phyloP scores from a whole-genome alignment of 768 basidiomycete species.

The Pholiota molesta region DNA sequence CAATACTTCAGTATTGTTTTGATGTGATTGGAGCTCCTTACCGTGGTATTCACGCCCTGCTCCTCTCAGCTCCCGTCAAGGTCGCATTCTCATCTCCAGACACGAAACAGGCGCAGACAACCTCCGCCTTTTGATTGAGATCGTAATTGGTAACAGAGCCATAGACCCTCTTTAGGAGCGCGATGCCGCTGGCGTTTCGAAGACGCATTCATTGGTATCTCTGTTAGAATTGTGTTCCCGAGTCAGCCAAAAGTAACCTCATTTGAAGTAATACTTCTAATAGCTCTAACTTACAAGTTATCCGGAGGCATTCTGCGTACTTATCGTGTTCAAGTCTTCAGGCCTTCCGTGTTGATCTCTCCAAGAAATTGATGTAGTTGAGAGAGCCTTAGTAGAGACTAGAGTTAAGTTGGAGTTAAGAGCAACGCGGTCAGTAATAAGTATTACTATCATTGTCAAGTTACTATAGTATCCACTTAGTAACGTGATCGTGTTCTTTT shows the following conservation, averaged over 20 bases:
- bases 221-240: neutral
- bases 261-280: neutral
- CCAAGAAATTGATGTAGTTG: too few species aligned
- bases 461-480: too few species aligned
- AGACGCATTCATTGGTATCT: conserved; percentile 14
- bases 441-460: too few species aligned
- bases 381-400: too few species aligned
- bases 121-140: conserved; percentile 24
- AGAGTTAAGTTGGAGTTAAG: too few species aligned
- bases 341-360: too few species aligned
- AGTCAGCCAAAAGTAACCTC: neutral
- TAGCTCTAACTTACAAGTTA: neutral
- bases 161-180: conserved; percentile 20
- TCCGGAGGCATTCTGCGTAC: too few species aligned
- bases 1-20: neutral
- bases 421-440: too few species aligned
- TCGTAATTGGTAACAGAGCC: conserved; percentile 27
- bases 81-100: conserved; percentile 11
- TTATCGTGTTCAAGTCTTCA: too few species aligned
- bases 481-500: neutral
- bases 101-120: conserved; percentile 17
- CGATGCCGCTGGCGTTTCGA: conserved; percentile 18
- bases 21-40: conserved; percentile 9
- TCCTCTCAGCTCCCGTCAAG: conserved; percentile 9
- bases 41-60: conserved; percentile 16